Percentiles rank a stretch among this genome's conserved stretches.
phyloP scores from a whole-genome alignment of 306 rosid species.

The Vigna hirtella region DNA sequence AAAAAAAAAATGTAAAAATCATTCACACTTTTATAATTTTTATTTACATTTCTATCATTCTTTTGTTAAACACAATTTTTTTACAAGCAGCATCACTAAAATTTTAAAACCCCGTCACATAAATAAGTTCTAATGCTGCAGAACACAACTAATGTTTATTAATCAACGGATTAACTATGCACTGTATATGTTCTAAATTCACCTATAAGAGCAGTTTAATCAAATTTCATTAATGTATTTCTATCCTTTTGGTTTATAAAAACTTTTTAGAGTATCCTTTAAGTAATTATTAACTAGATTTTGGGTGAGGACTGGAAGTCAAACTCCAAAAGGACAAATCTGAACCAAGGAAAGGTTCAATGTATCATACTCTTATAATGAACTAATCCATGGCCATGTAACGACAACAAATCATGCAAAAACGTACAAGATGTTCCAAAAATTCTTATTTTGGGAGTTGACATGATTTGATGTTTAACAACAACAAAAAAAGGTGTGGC shows the following conservation, averaged over 20 bases:
- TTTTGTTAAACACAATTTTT: too few relatives aligned
- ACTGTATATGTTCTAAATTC: too few relatives aligned
- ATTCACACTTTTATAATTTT: too few relatives aligned
- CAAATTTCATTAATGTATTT: too few relatives aligned
- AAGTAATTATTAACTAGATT: background rate
- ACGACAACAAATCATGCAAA: constrained; percentile 1
- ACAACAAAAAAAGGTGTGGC: background rate
- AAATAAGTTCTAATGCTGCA: too few relatives aligned
- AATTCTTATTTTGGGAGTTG: background rate
- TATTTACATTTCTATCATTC: too few relatives aligned
- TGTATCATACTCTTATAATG: background rate
- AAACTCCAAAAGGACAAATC: background rate
- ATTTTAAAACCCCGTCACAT: too few relatives aligned
- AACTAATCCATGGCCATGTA: background rate
- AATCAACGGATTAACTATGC: too few relatives aligned
- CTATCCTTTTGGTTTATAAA: background rate
- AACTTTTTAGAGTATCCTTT: background rate
- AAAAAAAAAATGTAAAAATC: too few relatives aligned
- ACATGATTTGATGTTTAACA: background rate
- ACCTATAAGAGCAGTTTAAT: too few relatives aligned
- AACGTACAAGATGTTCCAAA: background rate
- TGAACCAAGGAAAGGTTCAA: background rate
- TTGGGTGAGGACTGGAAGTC: background rate
- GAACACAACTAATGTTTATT: too few relatives aligned
- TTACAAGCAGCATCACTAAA: too few relatives aligned